Evolutionary conservation across 345 rosid species (phyloP).

Genomic region (Dipteronia dyeriana): DNA sequence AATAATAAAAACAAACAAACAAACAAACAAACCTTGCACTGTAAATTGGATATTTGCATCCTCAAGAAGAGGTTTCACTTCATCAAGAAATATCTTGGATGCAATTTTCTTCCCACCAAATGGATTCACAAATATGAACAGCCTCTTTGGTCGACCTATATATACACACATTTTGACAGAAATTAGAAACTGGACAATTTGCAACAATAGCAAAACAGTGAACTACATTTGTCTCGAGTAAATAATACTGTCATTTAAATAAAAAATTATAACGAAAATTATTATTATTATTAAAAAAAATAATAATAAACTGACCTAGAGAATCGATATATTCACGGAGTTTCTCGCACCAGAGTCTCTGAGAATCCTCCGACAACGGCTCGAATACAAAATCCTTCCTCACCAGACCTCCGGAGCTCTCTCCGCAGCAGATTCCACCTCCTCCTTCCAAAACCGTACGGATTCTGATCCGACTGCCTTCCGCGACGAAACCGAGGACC

Average conservation of each 20-base stretch:
- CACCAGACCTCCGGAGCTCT: constrained; percentile 40
- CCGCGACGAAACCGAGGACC: constrained; percentile 65
- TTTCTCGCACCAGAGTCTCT: constrained; percentile 57
- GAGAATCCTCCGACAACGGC: constrained; percentile 59
- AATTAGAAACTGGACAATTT: not conserved
- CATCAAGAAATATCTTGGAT: constrained; percentile 55
- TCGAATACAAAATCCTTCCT: constrained; percentile 80
- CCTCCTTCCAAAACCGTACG: constrained; percentile 44
- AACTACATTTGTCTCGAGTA: not conserved
- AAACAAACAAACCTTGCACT: constrained; percentile 55
- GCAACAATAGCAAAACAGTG: not conserved
- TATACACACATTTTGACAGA: not conserved
- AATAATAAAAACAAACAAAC: not conserved
- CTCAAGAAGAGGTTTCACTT: constrained; percentile 78
- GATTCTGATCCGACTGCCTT: constrained; percentile 55
- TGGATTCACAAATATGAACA: constrained; percentile 77
- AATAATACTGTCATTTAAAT: not conserved
- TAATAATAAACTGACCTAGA: constrained; percentile 67
- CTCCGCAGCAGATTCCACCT: constrained; percentile 54
- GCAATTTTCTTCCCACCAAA: constrained; percentile 85
- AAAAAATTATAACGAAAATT: not conserved
- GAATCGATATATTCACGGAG: constrained; percentile 58
- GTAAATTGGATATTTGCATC: constrained; percentile 69
- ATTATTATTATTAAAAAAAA: not conserved
- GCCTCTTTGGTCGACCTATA: constrained; percentile 76